phyloP scores from a whole-genome alignment of 1,284 basidiomycete species.

The Rhodotorula sp. region DNA sequence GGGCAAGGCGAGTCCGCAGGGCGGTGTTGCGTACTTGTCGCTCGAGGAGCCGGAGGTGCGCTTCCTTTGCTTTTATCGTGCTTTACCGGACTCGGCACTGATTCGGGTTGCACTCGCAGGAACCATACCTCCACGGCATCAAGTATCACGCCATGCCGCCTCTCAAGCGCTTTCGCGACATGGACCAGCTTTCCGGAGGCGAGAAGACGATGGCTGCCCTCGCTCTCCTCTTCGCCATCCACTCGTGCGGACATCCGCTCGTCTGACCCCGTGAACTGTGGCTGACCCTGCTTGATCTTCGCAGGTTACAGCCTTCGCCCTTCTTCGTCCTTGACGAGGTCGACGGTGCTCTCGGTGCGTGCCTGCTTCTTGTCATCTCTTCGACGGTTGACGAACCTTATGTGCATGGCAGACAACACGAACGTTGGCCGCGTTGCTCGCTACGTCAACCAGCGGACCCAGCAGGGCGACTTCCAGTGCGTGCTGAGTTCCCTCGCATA shows the following conservation, averaged over 20 bases:
- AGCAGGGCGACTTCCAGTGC: conserved; percentile 50
- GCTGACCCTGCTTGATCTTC: conserved; percentile 17
- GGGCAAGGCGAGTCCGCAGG: conserved; percentile 85
- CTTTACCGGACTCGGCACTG: background rate
- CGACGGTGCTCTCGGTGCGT: conserved; percentile 76
- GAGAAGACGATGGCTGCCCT: conserved; percentile 98
- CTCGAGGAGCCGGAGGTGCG: conserved; percentile 89
- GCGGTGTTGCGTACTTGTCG: conserved; percentile 92
- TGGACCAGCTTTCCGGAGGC: conserved; percentile 96
- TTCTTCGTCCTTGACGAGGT: conserved; percentile 99
- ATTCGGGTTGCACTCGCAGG: conserved; percentile 55
- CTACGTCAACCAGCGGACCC: conserved; percentile 76
- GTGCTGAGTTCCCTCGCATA: background rate
- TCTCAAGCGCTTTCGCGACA: conserved; percentile 98
- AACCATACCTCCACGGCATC: conserved; percentile 92
- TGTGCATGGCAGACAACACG: conserved; percentile 63
- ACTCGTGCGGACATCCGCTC: conserved; percentile 70
- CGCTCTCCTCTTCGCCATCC: conserved; percentile 92
- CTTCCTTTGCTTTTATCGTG: background rate
- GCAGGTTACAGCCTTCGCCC: conserved; percentile 90
- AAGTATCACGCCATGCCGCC: conserved; percentile 99
- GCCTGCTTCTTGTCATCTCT: no score
- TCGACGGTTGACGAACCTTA: background rate
- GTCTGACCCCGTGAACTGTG: background rate
- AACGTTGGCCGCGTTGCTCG: conserved; percentile 91